Evolutionary conservation across 2,329 filamentous ascomycete species (phyloP).

Genomic region (Mycosphaerella sp.): DNA sequence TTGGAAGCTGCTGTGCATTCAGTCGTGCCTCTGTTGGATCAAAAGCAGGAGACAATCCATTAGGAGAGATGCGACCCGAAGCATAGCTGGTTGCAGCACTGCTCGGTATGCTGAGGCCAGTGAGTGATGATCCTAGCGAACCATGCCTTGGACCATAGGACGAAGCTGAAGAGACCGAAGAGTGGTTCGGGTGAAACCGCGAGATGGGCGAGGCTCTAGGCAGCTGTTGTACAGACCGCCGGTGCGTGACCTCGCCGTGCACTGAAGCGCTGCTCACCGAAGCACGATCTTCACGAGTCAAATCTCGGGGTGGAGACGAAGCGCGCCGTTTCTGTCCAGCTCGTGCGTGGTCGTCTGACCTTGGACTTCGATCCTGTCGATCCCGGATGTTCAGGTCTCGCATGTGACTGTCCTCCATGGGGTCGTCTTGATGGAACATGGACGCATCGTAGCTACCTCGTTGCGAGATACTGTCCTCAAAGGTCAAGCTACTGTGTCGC

Average conservation of each 20-base stretch:
- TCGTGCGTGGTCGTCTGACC: slow-evolving; percentile 42
- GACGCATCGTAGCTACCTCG: slow-evolving; percentile 58
- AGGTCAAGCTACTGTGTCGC: slow-evolving; percentile 37
- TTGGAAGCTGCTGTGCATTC: slow-evolving; percentile 50
- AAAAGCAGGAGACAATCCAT: slow-evolving; percentile 52
- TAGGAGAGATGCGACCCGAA: slow-evolving; percentile 56
- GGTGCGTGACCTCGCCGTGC: slow-evolving; percentile 46
- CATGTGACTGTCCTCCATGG: slow-evolving; percentile 50
- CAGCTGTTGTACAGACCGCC: slow-evolving; percentile 51
- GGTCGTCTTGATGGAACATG: slow-evolving; percentile 46
- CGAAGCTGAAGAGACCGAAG: slow-evolving; percentile 60
- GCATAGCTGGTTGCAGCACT: slow-evolving; percentile 57
- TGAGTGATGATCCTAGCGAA: slow-evolving; percentile 56
- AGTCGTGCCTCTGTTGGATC: slow-evolving; percentile 47
- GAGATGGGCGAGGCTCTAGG: slow-evolving; percentile 50
- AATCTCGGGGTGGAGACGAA: slow-evolving; percentile 56
- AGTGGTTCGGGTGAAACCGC: slow-evolving; percentile 51
- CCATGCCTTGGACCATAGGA: slow-evolving; percentile 55
- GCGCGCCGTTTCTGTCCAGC: slow-evolving; percentile 58
- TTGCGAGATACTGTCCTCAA: slow-evolving; percentile 46
- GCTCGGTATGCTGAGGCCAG: slow-evolving; percentile 53
- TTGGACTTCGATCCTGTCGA: slow-evolving; percentile 38
- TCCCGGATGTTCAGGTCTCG: slow-evolving; percentile 50
- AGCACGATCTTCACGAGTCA: slow-evolving; percentile 42
- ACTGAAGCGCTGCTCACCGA: slow-evolving; percentile 40